Evolutionary conservation across 768 basidiomycete species (phyloP).

Genomic region (Tremella mesenterica): DNA sequence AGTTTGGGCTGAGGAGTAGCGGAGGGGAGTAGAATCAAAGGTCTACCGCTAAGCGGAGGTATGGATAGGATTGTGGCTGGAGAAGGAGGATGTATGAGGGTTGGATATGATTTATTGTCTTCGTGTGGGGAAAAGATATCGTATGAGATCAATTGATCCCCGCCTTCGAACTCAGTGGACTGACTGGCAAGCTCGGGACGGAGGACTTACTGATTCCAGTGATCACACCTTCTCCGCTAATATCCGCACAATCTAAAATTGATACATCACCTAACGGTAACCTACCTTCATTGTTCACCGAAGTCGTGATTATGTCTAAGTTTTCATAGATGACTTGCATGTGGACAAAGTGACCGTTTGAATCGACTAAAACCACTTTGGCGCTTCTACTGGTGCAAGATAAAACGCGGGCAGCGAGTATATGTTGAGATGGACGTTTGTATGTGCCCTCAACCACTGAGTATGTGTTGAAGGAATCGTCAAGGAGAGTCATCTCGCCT

Average conservation of each 20-base stretch:
- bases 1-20: constrained; percentile 4
- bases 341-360: constrained; percentile 7
- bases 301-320: no score
- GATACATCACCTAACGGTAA: no score
- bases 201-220: constrained; percentile 23
- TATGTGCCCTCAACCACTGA: no score
- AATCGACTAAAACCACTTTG: constrained; percentile 17
- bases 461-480: neutral
- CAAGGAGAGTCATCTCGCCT: neutral
- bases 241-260: no score
- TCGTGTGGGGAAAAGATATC: no score
- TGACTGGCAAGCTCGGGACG: neutral
- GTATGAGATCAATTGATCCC: neutral
- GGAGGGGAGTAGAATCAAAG: constrained; percentile 10
- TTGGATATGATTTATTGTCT: neutral
- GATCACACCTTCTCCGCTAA: constrained; percentile 23
- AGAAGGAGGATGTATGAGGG: neutral
- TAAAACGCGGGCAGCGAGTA: no score
- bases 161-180: neutral
- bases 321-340: no score
- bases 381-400: no score
- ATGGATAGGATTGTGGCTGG: constrained; percentile 3
- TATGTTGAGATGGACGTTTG: no score
- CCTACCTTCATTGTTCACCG: no score
- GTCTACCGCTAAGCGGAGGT: constrained; percentile 1